Evolutionary conservation across 2,329 filamentous ascomycete genomes (phyloP).

Genomic region (Simplicillium aogashimaense): DNA sequence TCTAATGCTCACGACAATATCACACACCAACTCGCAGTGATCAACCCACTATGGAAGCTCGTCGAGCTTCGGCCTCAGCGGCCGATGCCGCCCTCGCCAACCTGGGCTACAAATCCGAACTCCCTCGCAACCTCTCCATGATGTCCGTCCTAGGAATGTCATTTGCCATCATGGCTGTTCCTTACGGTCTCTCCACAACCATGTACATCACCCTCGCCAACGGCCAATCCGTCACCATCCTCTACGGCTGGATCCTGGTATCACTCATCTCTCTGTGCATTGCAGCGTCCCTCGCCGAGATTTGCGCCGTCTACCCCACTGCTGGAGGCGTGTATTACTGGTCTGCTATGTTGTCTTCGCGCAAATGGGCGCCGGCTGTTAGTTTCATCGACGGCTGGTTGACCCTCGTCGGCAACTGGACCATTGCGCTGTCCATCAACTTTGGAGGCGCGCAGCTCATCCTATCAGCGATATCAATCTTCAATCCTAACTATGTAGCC

Average conservation of each 20-base stretch:
- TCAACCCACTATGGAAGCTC: conserved; percentile 5
- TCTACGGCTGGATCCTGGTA: conserved; percentile 59
- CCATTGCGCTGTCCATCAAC: conserved; percentile 60
- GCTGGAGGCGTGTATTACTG: conserved; percentile 63
- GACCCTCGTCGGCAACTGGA: conserved; percentile 62
- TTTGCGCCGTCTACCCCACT: conserved; percentile 54
- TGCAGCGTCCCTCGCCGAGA: conserved; percentile 62
- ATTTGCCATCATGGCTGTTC: conserved; percentile 41
- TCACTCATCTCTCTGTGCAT: conserved; percentile 64
- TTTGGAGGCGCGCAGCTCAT: conserved; percentile 61
- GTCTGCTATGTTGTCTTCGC: conserved; percentile 57
- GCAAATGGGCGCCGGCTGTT: conserved; percentile 49
- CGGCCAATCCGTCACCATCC: conserved; percentile 61
- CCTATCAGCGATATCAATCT: conserved; percentile 56
- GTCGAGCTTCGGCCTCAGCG: conserved; percentile 8
- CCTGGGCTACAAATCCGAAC: conserved; percentile 39
- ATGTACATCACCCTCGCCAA: conserved; percentile 50
- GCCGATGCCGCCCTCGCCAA: conserved; percentile 34
- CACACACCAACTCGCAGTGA: not conserved
- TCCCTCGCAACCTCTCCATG: conserved; percentile 40
- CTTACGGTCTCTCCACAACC: conserved; percentile 38
- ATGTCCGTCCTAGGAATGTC: conserved; percentile 37
- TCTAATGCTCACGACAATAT: too few relatives aligned
- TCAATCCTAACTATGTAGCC: conserved; percentile 48
- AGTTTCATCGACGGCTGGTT: conserved; percentile 70